Conservation (phyloP, 257 asterid genomes). For the Scutellaria galericulata region DNA sequence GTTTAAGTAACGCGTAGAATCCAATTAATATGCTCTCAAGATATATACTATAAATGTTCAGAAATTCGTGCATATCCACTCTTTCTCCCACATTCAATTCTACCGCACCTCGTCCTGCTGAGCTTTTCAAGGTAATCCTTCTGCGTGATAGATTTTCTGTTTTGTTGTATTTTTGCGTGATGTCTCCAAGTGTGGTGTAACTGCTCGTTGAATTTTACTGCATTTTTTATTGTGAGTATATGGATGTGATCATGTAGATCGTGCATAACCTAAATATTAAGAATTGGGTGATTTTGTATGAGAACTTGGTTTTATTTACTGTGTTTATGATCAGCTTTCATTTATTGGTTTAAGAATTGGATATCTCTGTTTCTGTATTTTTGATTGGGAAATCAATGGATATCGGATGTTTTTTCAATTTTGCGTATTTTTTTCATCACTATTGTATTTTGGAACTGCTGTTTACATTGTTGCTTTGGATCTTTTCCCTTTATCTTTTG, state of each 20-base stretch:
- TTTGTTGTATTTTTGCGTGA: not conserved
- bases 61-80: slow-evolving; percentile 16
- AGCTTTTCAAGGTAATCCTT: slow-evolving; percentile 39
- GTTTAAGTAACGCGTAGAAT: slow-evolving; percentile 63
- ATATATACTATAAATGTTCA: slow-evolving; percentile 28
- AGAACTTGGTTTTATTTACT: not conserved
- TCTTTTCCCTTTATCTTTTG: not conserved
- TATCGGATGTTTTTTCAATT: slow-evolving; percentile 2
- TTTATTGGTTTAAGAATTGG: not conserved
- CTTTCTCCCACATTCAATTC: slow-evolving; percentile 27
- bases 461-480: not conserved
- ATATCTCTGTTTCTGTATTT: slow-evolving; percentile 17
- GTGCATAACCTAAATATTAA: not conserved
- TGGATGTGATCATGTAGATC: slow-evolving; percentile 9
- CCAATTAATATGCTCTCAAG: not conserved
- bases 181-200: not conserved
- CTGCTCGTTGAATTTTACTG: slow-evolving; percentile 27
- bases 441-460: not conserved
- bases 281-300: not conserved
- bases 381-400: not conserved
- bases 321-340: slow-evolving; percentile 20
- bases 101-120: not conserved
- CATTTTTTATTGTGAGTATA: not conserved
- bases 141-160: not conserved
- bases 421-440: not conserved